Percentiles rank a stretch among this genome's conserved stretches.
phyloP scores from a whole-genome alignment of 345 rosid species.

The Moricandia arvensis region DNA sequence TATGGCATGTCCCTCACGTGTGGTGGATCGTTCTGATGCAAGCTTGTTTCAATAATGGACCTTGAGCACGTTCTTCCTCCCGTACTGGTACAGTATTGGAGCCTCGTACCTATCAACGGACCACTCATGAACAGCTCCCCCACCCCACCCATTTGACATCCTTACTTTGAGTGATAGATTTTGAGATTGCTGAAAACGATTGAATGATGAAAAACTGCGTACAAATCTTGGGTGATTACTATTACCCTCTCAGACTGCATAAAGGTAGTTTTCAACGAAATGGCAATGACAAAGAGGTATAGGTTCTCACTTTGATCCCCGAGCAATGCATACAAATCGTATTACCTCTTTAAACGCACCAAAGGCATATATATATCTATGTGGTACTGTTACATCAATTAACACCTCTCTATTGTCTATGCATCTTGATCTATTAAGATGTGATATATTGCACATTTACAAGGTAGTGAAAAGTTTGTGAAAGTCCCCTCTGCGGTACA shows the following conservation, averaged over 20 bases:
- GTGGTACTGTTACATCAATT: slow-evolving; percentile 27
- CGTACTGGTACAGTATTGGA: too few species aligned
- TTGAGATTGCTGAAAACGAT: neutral
- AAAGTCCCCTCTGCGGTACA: slow-evolving; percentile 18
- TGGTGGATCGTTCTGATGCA: too few species aligned
- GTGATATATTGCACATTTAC: slow-evolving; percentile 37
- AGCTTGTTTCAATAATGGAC: too few species aligned
- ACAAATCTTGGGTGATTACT: neutral
- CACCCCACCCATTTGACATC: too few species aligned
- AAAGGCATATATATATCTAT: neutral
- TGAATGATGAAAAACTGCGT: neutral
- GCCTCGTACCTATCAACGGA: too few species aligned
- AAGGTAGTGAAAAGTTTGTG: slow-evolving; percentile 2
- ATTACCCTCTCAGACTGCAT: neutral
- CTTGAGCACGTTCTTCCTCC: too few species aligned
- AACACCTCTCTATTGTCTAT: slow-evolving; percentile 28
- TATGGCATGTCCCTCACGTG: too few species aligned
- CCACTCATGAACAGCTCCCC: too few species aligned
- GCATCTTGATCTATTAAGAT: slow-evolving; percentile 23
- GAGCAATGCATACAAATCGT: slow-evolving; percentile 19
- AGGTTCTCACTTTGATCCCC: neutral
- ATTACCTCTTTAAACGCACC: slow-evolving; percentile 10
- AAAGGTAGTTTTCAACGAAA: neutral
- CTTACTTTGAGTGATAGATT: neutral
- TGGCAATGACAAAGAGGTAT: neutral